Base-by-base conservation (phyloP, 1,284 basidiomycete species). In the Rhodofomes roseus region DNA sequence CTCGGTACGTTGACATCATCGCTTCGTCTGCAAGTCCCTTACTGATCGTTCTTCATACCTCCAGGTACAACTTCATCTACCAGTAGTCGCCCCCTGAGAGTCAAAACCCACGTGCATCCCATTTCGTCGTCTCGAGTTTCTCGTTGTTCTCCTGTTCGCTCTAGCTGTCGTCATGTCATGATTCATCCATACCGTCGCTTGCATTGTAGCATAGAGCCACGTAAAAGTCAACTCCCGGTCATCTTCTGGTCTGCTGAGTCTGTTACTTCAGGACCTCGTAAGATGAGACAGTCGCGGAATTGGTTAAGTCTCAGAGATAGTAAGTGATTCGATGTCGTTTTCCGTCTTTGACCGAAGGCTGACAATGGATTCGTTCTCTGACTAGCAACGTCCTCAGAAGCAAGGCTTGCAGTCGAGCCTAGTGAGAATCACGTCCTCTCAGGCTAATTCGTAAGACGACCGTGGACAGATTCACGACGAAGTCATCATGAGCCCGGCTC, bases 41-140 rank as follows among this genome's bases (percentile, higher is more conserved):
- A 44, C 25, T 56, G 6, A 50, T 54, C 22, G 23, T 18, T 37
- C 22, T 48, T n/a, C 6, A 2, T 25, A 18, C 34, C 16, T 61
- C 2, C 60, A 83, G 82, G 67, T 84, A 84, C 76, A 87, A 87
- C 71, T 89, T 89, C 68, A 88, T 89, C 60, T 88, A 88, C 69
- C 86, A 87, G 71, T 88, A 51, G 46, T 36, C 27, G 31, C 50
- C 20, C 22, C 18, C 12, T 14, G 29, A 51, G 27, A 6, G 44
- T 23, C 12, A 20, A 16, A 20, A n/a, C 22, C 31, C 34, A 14
- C n/a, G 29, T 11, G n/a, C n/a, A n/a, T n/a, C n/a, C 34, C 14
- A 20, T 34, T 34, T 2, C 22, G 50, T 36, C 16, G 46, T 48
- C 25, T 27, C 27, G 46, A 27, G 11, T 23, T 12, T 20, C 36